These are phyloP conservation scores for Fusarium citri DNA, from an alignment of 2,329 filamentous ascomycete species.

Conservation along the genomic window DNA sequence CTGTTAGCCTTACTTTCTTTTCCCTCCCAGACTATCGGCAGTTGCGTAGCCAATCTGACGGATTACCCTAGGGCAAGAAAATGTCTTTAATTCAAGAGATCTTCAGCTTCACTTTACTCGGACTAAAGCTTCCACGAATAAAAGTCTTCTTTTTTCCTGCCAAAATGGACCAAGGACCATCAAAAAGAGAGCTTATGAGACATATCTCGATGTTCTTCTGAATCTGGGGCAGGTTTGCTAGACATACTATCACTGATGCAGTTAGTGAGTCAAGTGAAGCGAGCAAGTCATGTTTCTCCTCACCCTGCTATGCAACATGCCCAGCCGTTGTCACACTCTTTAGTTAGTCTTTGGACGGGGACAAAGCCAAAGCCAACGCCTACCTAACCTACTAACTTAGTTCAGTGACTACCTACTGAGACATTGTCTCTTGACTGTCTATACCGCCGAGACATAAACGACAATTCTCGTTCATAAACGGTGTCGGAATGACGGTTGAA, in stretches of 20 bases:
- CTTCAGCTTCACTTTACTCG: not conserved
- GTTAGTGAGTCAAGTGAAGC: constrained; percentile 5
- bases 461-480: constrained; percentile 6
- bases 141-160: not conserved
- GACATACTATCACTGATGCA: constrained; percentile 20
- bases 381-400: not conserved
- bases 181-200: not conserved
- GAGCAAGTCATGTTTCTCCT: constrained; percentile 2
- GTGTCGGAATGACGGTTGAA: constrained; percentile 20
- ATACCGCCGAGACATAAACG: constrained; percentile 19
- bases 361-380: not conserved
- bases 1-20: constrained; percentile 18
- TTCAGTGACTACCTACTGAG: constrained; percentile 11
- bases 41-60: constrained; percentile 9
- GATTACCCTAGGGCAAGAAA: not conserved
- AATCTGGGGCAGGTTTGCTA: not conserved
- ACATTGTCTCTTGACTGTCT: constrained; percentile 18
- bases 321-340: constrained; percentile 23
- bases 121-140: constrained; percentile 10
- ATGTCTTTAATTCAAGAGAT: not conserved
- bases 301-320: constrained; percentile 23
- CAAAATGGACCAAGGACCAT: not conserved
- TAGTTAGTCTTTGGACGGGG: constrained; percentile 12
- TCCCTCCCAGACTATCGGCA: constrained; percentile 25
- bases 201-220: not conserved